Percentiles rank a stretch among this genome's conserved stretches.
phyloP scores from a whole-genome alignment of 805 yeast species.

The Metschnikowia kofuensis region DNA sequence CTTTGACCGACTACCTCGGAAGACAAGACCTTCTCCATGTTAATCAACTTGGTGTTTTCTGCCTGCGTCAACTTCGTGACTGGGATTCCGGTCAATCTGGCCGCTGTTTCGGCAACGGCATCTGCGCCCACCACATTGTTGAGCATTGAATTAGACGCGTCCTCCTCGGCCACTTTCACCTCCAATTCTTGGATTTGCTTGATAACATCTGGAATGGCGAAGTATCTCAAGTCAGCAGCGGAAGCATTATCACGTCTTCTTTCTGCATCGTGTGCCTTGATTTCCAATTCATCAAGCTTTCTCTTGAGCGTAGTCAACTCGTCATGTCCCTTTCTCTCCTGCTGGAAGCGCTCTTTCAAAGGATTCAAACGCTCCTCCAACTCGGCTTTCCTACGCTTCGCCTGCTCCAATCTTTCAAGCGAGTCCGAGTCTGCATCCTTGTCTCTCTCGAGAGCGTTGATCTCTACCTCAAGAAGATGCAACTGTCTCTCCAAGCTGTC shows the following conservation, averaged over 20 bases:
- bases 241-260: conserved; percentile 93
- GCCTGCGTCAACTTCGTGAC: conserved; percentile 92
- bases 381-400: conserved; percentile 75
- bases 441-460: conserved; percentile 95
- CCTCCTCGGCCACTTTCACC: conserved; percentile 73
- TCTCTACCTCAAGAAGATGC: conserved; percentile 90
- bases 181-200: conserved; percentile 75
- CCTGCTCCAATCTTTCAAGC: conserved; percentile 78
- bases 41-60: conserved; percentile 88
- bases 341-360: conserved; percentile 75
- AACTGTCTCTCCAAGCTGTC: conserved; percentile 92
- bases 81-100: conserved; percentile 95
- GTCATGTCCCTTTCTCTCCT: conserved; percentile 89
- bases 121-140: conserved; percentile 87
- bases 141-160: conserved; percentile 62
- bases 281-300: conserved; percentile 87
- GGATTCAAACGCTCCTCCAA: conserved; percentile 85
- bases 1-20: conserved; percentile 89
- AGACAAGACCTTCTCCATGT: conserved; percentile 87
- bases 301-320: conserved; percentile 86
- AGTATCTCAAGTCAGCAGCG: conserved; percentile 94
- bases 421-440: conserved; percentile 80
- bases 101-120: conserved; percentile 95
- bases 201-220: conserved; percentile 92
- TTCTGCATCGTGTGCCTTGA: conserved; percentile 93